Evolutionary conservation across 2,329 filamentous ascomycete genomes (phyloP).

Genomic region (Scleromitrula shiraiana): DNA sequence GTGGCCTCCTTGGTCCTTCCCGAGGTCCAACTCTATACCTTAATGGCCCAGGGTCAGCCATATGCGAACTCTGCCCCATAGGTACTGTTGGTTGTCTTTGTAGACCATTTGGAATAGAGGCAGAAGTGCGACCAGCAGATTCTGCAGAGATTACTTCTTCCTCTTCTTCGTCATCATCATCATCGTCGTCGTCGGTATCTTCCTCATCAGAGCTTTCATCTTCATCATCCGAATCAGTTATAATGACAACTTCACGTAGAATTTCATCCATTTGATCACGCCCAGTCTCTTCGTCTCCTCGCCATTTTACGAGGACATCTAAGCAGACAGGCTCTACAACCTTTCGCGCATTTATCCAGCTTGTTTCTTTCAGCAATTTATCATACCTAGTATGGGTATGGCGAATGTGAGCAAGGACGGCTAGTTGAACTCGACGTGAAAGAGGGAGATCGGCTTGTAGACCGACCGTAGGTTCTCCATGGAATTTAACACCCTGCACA

Average conservation of each 20-base stretch:
- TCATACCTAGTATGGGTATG: slow-evolving; percentile 62
- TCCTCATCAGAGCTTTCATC: slow-evolving; percentile 13
- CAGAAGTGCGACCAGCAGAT: slow-evolving; percentile 10
- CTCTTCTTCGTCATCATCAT: slow-evolving; percentile 18
- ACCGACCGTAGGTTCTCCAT: slow-evolving; percentile 49
- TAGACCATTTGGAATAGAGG: slow-evolving; percentile 9
- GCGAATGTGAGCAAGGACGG: slow-evolving; percentile 58
- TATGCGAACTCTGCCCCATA: background rate
- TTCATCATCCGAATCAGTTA: slow-evolving; percentile 33
- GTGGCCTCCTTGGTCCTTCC: slow-evolving; percentile 13
- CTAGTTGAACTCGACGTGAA: slow-evolving; percentile 55
- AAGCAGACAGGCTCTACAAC: slow-evolving; percentile 53
- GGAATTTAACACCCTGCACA: slow-evolving; percentile 41
- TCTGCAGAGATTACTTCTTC: slow-evolving; percentile 19
- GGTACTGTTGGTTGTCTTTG: slow-evolving; percentile 1
- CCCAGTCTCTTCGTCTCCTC: slow-evolving; percentile 61
- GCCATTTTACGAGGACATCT: slow-evolving; percentile 62
- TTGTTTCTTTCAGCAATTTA: slow-evolving; percentile 48
- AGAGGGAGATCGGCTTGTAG: slow-evolving; percentile 47
- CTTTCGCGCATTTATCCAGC: slow-evolving; percentile 52
- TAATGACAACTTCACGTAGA: slow-evolving; percentile 57
- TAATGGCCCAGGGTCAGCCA: background rate
- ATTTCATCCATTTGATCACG: slow-evolving; percentile 61
- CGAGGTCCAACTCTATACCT: background rate
- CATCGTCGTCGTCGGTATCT: slow-evolving; percentile 12